Evolutionary conservation across 2,329 filamentous ascomycete species (phyloP).

Genomic region (Sclerotinia borealis): DNA sequence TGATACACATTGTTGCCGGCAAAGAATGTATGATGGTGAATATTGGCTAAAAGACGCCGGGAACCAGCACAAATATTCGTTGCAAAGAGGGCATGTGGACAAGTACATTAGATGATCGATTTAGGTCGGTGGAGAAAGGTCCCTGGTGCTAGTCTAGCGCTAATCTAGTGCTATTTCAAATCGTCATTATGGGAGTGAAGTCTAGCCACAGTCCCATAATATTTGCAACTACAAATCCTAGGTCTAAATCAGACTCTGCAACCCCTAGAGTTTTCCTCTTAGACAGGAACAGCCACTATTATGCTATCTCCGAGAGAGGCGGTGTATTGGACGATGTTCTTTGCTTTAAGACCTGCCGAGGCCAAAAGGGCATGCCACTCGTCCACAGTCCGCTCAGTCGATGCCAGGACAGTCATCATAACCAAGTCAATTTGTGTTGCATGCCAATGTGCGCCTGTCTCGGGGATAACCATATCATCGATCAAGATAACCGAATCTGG

Average conservation of each 20-base stretch:
- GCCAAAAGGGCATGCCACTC: neutral
- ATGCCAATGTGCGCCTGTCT: constrained; percentile 31
- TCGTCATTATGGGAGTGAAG: neutral
- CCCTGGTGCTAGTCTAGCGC: neutral
- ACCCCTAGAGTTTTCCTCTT: neutral
- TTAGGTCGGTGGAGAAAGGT: neutral
- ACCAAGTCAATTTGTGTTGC: constrained; percentile 33
- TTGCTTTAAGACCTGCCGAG: neutral
- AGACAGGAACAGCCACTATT: neutral
- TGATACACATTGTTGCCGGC: neutral
- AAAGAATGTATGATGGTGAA: neutral
- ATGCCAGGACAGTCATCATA: constrained; percentile 34
- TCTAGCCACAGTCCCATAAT: neutral
- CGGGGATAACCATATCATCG: constrained; percentile 38
- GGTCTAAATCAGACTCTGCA: neutral
- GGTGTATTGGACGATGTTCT: neutral
- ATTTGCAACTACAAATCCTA: neutral
- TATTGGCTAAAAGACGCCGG: neutral
- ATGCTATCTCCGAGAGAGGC: constrained; percentile 1
- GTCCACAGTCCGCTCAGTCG: constrained; percentile 32
- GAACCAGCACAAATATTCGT: neutral
- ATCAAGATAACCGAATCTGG: constrained; percentile 33
- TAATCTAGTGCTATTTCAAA: neutral
- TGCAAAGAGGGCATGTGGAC: neutral
- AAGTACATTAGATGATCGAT: neutral